A percentile compares a stretch with the other conserved stretches of the same genome.
phyloP scores from a whole-genome alignment of 202 grass and related monocot species.

The Musa balbisiana region DNA sequence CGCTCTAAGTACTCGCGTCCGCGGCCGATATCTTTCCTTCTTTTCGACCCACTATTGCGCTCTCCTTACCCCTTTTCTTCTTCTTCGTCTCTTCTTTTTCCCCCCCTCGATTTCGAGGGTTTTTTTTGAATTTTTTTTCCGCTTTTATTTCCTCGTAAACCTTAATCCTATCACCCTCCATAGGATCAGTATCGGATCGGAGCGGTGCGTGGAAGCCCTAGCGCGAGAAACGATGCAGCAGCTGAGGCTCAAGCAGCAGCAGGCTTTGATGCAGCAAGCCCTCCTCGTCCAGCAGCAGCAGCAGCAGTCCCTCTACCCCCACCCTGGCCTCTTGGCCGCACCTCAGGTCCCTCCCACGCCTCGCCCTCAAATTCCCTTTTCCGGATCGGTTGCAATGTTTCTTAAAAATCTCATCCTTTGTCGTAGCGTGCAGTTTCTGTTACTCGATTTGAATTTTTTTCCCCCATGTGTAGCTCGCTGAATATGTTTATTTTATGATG shows the following conservation, averaged over 20 bases:
- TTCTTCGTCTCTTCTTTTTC: neutral
- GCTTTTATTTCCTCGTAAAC: neutral
- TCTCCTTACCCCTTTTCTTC: neutral
- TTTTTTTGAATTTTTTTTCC: neutral
- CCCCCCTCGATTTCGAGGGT: constrained; percentile 19
- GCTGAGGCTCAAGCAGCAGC: constrained; percentile 23
- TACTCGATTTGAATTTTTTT: neutral
- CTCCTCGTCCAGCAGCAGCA: constrained; percentile 22
- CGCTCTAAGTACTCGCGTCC: neutral
- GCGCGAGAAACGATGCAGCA: constrained; percentile 9
- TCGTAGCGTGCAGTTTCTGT: neutral
- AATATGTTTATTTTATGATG: neutral
- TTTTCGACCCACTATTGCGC: too few species aligned
- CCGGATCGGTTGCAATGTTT: neutral
- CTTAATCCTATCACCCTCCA: neutral
- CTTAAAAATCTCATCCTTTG: neutral
- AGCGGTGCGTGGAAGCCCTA: neutral
- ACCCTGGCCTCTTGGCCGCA: constrained; percentile 18
- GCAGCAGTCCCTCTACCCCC: constrained; percentile 23
- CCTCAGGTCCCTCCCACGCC: constrained; percentile 7
- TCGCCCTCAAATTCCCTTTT: neutral
- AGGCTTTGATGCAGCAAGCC: constrained; percentile 25
- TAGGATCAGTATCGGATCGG: neutral
- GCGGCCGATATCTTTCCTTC: too few species aligned
- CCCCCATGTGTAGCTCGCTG: neutral